A percentile compares a stretch with the other conserved stretches of the same genome.
Conservation (phyloP, 1,284 basidiomycete species). For the Microbotryum saponariae region DNA sequence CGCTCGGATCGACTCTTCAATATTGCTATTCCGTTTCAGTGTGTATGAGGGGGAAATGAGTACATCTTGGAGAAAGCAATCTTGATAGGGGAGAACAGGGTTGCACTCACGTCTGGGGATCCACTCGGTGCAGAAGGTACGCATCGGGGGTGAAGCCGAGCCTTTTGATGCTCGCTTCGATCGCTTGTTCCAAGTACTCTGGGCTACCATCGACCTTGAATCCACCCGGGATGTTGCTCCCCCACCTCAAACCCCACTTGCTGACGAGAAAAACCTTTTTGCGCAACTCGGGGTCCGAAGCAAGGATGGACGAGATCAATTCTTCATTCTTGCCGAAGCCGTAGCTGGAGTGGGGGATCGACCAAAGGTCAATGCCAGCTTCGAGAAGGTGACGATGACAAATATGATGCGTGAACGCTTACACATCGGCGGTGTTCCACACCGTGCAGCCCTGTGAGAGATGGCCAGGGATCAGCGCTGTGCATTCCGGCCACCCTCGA, state of each 20-base stretch:
- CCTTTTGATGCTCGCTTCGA: constrained; percentile 15
- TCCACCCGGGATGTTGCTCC: background rate
- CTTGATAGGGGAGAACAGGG: background rate
- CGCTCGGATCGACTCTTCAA: constrained; percentile 46
- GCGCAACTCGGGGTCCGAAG: constrained; percentile 7
- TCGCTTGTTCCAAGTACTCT: constrained; percentile 13
- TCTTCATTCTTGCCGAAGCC: constrained; percentile 25
- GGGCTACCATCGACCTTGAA: constrained; percentile 3
- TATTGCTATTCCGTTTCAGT: constrained; percentile 34
- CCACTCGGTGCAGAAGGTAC: constrained; percentile 21
- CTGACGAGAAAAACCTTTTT: constrained; percentile 29
- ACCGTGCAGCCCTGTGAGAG: constrained; percentile 13
- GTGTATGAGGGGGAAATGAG: background rate
- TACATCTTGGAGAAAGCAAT: too few relatives aligned
- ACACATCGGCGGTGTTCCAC: constrained; percentile 22
- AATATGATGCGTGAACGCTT: too few relatives aligned
- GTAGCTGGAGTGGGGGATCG: constrained; percentile 7
- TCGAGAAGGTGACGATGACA: background rate
- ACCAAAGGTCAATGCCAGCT: background rate
- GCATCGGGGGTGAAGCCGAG: constrained; percentile 25
- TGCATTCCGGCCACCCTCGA: background rate
- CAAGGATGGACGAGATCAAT: constrained; percentile 24
- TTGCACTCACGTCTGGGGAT: constrained; percentile 16
- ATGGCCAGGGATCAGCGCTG: background rate
- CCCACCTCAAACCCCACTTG: constrained; percentile 27